phyloP scores from a whole-genome alignment of 768 basidiomycete species.

The Agaricus subrufescens region DNA sequence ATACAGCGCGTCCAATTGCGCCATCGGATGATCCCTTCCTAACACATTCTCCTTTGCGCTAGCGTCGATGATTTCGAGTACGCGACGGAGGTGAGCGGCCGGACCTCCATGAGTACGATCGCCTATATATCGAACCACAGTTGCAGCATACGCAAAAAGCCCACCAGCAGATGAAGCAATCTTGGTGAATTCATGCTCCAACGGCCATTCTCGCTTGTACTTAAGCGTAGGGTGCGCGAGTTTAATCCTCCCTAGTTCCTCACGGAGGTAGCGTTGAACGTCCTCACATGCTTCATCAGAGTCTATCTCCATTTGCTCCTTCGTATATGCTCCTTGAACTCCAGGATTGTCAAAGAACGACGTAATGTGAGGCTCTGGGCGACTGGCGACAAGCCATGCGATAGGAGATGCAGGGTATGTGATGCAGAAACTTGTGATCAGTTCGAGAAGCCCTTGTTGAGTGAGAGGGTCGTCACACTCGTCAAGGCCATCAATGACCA shows the following conservation, averaged over 20 bases:
- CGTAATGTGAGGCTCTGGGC: constrained; percentile 21
- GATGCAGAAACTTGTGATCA: constrained; percentile 2
- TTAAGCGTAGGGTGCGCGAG: not conserved
- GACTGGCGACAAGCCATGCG: constrained; percentile 16
- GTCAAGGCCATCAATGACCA: not conserved
- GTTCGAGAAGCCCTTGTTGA: constrained; percentile 14
- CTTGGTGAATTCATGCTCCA: not conserved
- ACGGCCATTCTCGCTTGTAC: constrained; percentile 14
- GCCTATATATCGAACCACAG: constrained; percentile 17
- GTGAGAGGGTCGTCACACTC: not conserved
- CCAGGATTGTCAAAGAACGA: constrained; percentile 1
- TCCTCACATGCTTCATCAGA: constrained; percentile 1
- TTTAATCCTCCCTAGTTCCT: constrained; percentile 11
- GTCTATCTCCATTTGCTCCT: not conserved
- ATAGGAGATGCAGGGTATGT: constrained; percentile 11
- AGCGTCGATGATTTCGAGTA: not conserved
- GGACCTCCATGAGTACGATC: constrained; percentile 1
- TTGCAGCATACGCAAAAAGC: constrained; percentile 21
- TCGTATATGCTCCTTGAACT: not conserved
- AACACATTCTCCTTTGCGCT: not conserved
- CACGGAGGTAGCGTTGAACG: constrained; percentile 2
- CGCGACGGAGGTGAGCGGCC: not conserved
- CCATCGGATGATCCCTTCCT: not conserved
- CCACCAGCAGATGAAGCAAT: constrained; percentile 18
- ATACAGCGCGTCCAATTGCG: too few species aligned